Percentiles rank a stretch among this genome's conserved stretches.
These are phyloP conservation scores for Spathaspora hagerdaliae DNA, from an alignment of 805 yeast genomes.

Conservation along the genomic window DNA sequence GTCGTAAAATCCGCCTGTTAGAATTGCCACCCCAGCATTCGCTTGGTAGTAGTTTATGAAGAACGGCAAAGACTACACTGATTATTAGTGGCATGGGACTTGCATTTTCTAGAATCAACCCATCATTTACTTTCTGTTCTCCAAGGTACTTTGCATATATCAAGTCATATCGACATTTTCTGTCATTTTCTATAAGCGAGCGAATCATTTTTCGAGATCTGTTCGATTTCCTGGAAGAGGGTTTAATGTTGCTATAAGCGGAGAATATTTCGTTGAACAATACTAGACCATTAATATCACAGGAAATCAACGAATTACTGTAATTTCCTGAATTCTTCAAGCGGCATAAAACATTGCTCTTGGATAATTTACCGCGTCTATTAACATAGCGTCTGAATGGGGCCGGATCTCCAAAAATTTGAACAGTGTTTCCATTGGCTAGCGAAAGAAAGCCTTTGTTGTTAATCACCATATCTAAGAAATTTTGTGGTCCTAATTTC, in stretches of 20 bases:
- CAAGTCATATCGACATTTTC: slow-evolving; percentile 25
- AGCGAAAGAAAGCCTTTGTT: slow-evolving; percentile 23
- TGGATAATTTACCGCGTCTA: neutral
- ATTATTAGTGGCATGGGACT: slow-evolving; percentile 33
- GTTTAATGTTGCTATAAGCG: neutral
- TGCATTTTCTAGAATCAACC: slow-evolving; percentile 26
- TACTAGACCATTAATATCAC: neutral
- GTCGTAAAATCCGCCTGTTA: slow-evolving; percentile 43
- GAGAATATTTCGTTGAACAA: neutral
- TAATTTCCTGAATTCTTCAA: neutral
- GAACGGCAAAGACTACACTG: slow-evolving; percentile 37
- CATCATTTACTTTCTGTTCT: slow-evolving; percentile 1
- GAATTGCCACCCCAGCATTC: slow-evolving; percentile 48
- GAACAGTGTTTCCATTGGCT: slow-evolving; percentile 12
- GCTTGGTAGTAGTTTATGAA: slow-evolving; percentile 48
- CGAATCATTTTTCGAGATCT: neutral
- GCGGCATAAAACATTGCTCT: neutral
- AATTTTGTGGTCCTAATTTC: slow-evolving; percentile 35
- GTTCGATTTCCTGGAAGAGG: neutral
- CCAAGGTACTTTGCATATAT: slow-evolving; percentile 32
- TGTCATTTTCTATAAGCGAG: slow-evolving; percentile 30
- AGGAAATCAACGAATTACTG: neutral
- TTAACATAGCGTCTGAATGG: neutral
- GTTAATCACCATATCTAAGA: slow-evolving; percentile 37
- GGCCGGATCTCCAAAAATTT: slow-evolving; percentile 21